phyloP scores from a whole-genome alignment of 129 eudicot genomes.

The Flaveria trinervia region DNA sequence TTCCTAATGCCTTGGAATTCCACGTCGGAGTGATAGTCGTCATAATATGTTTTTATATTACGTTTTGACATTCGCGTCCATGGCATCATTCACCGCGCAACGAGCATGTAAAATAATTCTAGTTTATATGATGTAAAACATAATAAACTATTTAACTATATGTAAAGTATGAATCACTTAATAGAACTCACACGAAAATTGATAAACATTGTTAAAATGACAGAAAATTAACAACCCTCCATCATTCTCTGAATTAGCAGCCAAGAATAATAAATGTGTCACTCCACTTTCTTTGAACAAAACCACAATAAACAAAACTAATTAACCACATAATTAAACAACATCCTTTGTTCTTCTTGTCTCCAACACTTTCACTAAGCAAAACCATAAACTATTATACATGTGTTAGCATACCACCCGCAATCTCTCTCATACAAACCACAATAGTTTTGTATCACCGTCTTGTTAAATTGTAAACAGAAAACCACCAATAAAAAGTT shows the following conservation, averaged over 20 bases:
- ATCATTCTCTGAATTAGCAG: slow-evolving; percentile 34
- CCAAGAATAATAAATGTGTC: slow-evolving; percentile 19
- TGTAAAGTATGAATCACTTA: too few relatives aligned
- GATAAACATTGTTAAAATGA: not conserved
- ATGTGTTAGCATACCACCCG: slow-evolving; percentile 14
- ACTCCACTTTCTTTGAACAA: slow-evolving; percentile 30
- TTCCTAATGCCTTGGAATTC: too few relatives aligned
- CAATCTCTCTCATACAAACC: slow-evolving; percentile 26
- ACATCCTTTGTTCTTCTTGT: slow-evolving; percentile 44
- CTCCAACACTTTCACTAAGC: slow-evolving; percentile 31
- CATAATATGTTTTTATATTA: too few relatives aligned
- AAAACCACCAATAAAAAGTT: not conserved
- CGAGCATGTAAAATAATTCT: too few relatives aligned
- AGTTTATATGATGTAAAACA: too few relatives aligned
- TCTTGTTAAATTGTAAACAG: not conserved
- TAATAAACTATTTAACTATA: too few relatives aligned
- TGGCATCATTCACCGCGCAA: too few relatives aligned
- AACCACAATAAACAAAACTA: slow-evolving; percentile 16
- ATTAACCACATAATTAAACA: slow-evolving; percentile 27
- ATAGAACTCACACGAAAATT: not conserved
- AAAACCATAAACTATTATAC: slow-evolving; percentile 12
- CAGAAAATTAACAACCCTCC: not conserved
- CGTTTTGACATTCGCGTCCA: too few relatives aligned
- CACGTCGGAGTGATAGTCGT: too few relatives aligned
- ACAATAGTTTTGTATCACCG: not conserved